A percentile compares a stretch with the other conserved stretches of the same genome.
Evolutionary conservation across 768 basidiomycete species (phyloP).

Genomic region (Asterophora lycoperdoides): DNA sequence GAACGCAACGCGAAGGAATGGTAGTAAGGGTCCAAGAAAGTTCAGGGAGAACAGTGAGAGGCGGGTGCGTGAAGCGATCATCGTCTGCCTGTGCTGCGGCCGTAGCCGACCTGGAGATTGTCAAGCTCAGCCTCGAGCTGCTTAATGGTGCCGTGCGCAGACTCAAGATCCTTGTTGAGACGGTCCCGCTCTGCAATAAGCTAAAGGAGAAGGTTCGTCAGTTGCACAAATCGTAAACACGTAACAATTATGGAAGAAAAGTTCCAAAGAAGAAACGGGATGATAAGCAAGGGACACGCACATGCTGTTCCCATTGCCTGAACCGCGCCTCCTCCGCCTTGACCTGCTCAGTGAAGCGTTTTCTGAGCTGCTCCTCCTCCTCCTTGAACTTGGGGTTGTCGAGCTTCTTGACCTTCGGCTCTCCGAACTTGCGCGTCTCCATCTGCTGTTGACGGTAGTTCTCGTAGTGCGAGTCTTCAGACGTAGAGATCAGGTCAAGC

Average conservation of each 20-base stretch:
- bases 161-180: constrained; percentile 97
- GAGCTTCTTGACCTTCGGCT: constrained; percentile 96
- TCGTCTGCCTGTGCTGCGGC: constrained; percentile 67
- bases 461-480: constrained; percentile 96
- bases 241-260: not conserved
- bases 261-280: too few species aligned
- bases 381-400: constrained; percentile 99
- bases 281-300: constrained; percentile 36
- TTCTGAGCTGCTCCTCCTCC: constrained; percentile 94
- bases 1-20: constrained; percentile 6
- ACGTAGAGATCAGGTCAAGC: constrained; percentile 95
- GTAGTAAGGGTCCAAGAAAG: constrained; percentile 15
- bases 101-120: constrained; percentile 82
- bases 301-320: constrained; percentile 99
- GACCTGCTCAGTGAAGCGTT: constrained; percentile 99
- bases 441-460: constrained; percentile 97
- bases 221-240: not conserved
- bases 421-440: constrained; percentile 99
- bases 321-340: constrained; percentile 97
- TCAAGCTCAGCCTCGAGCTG: constrained; percentile 87
- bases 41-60: not conserved
- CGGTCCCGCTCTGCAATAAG: constrained; percentile 98
- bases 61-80: constrained; percentile 26
- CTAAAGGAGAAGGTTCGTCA: constrained; percentile 37
- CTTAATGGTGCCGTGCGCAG: constrained; percentile 90